Evolutionary conservation across 2,329 filamentous ascomycete species (phyloP).

Genomic region (Xylariales sp.): DNA sequence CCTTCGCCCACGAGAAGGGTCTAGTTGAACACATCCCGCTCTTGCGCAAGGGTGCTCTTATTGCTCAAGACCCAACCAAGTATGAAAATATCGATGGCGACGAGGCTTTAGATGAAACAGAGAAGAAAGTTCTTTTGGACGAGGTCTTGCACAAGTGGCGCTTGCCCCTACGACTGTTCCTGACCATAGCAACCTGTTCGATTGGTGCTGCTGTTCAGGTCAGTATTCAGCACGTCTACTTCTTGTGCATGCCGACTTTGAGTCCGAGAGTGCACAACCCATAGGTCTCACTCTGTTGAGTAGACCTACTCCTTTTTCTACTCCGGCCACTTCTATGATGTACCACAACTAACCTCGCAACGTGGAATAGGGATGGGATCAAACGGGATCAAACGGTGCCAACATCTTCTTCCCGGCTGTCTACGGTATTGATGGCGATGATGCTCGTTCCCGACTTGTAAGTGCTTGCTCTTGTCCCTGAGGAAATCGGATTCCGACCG

Average conservation of each 20-base stretch:
- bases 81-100: conserved; percentile 57
- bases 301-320: too few relatives aligned
- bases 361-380: conserved; percentile 69
- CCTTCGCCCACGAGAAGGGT: conserved; percentile 57
- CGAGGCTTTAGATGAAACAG: conserved; percentile 53
- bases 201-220: conserved; percentile 66
- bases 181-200: conserved; percentile 64
- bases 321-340: too few relatives aligned
- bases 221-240: too few relatives aligned
- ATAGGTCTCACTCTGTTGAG: too few relatives aligned
- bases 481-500: background rate
- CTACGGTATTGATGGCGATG: conserved; percentile 41
- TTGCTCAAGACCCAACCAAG: conserved; percentile 63
- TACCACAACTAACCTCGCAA: too few relatives aligned
- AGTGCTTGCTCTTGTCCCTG: conserved; percentile 7
- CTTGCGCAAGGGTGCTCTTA: conserved; percentile 65
- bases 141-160: conserved; percentile 66
- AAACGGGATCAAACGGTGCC: conserved; percentile 60
- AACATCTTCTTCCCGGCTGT: conserved; percentile 55
- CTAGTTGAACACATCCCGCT: conserved; percentile 54
- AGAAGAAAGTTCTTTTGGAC: conserved; percentile 54
- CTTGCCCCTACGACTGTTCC: conserved; percentile 56
- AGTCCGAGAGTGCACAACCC: too few relatives aligned
- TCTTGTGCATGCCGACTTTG: too few relatives aligned
- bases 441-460: conserved; percentile 23